These are phyloP conservation scores for Aspergillus nidulans DNA, from an alignment of 495 filamentous ascomycete genomes.

Conservation along the genomic window DNA sequence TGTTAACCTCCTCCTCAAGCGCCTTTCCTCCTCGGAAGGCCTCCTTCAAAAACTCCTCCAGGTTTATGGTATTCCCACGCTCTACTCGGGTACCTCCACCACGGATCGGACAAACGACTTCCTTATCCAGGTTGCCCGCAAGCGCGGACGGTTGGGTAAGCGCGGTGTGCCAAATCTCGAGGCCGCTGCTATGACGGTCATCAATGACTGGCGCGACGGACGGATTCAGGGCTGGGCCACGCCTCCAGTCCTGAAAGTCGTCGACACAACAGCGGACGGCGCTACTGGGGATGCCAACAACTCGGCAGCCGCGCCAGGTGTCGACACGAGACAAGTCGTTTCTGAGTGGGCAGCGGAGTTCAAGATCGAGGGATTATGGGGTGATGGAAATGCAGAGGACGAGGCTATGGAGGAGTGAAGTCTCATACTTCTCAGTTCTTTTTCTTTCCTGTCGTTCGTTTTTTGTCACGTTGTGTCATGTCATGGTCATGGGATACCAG, in stretches of 20 bases:
- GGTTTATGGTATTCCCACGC: constrained; percentile 74
- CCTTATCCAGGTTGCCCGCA: constrained; percentile 87
- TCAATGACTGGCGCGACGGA: constrained; percentile 94
- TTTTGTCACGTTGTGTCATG: not conserved
- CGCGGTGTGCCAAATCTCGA: constrained; percentile 85
- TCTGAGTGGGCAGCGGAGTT: constrained; percentile 94
- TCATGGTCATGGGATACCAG: constrained; percentile 9
- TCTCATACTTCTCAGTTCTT: not conserved
- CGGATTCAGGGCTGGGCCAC: constrained; percentile 90
- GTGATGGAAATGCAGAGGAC: constrained; percentile 58
- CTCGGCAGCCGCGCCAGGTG: constrained; percentile 26
- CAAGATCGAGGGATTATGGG: constrained; percentile 92
- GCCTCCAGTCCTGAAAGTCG: constrained; percentile 60
- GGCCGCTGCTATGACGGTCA: constrained; percentile 84
- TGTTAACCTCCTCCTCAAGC: constrained; percentile 72
- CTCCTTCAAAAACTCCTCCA: constrained; percentile 71
- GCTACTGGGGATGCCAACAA: constrained; percentile 18
- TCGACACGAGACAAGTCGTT: constrained; percentile 80
- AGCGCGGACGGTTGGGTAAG: constrained; percentile 82
- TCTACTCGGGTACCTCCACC: constrained; percentile 49
- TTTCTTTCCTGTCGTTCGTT: constrained; percentile 3
- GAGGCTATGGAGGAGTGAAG: constrained; percentile 42
- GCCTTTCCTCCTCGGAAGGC: constrained; percentile 66
- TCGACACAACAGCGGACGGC: constrained; percentile 26
- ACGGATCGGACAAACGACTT: constrained; percentile 88